Percentiles rank a stretch among this genome's conserved stretches.
phyloP scores from a whole-genome alignment of 768 basidiomycete species.

The Suillus americanus region DNA sequence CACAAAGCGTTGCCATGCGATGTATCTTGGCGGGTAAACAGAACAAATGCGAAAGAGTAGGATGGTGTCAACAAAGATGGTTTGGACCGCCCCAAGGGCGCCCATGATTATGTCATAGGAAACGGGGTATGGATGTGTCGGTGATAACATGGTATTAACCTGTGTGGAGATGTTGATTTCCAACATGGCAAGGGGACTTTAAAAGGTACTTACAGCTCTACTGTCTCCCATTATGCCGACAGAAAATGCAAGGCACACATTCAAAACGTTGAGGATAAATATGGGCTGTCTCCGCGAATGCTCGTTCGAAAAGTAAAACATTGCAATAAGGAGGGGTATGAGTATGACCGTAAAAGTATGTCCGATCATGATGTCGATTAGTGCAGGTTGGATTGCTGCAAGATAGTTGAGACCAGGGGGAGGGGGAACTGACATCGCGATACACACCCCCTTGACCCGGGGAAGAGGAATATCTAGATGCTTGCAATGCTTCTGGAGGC shows the following conservation, averaged over 20 bases:
- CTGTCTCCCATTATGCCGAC: constrained; percentile 23
- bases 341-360: constrained; percentile 32
- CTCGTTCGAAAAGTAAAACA: constrained; percentile 30
- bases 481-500: neutral
- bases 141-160: constrained; percentile 29
- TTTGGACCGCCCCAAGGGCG: constrained; percentile 27
- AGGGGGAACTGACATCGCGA: neutral
- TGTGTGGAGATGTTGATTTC: constrained; percentile 5
- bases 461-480: neutral
- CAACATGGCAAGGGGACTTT: neutral
- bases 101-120: constrained; percentile 30
- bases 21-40: constrained; percentile 22
- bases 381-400: constrained; percentile 18
- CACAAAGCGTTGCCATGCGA: constrained; percentile 18
- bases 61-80: constrained; percentile 29
- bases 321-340: constrained; percentile 28
- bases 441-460: neutral
- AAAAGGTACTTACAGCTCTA: constrained; percentile 11
- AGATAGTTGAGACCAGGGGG: constrained; percentile 1
- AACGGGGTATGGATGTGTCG: constrained; percentile 20
- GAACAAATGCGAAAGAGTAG: constrained; percentile 28
- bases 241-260: constrained; percentile 20
- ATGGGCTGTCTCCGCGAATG: constrained; percentile 25
- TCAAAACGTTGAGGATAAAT: constrained; percentile 28
- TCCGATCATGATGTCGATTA: constrained; percentile 27